A percentile compares a stretch with the other conserved stretches of the same genome.
These are phyloP conservation scores for Rhizophagus sp. DNA, from an alignment of 192 early-diverging fungal species.

Conservation along the genomic window DNA sequence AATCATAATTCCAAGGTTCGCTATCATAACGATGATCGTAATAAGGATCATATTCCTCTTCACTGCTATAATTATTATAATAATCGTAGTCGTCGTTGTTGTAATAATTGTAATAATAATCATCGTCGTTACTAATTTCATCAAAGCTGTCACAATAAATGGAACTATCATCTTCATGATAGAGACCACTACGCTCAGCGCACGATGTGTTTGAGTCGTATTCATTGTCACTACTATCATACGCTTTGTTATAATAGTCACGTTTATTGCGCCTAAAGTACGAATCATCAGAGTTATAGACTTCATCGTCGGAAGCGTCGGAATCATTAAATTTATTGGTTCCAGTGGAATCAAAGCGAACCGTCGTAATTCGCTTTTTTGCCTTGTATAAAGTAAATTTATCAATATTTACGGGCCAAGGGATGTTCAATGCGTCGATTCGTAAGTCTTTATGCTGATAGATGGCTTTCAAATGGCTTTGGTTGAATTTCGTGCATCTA, in stretches of 20 bases:
- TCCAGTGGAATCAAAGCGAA: background rate
- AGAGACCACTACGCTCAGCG: no score
- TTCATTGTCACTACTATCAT: slow-evolving; percentile 1
- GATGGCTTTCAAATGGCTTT: background rate
- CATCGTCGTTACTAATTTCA: no score
- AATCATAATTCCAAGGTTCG: no score
- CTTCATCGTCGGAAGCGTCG: background rate
- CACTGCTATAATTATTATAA: no score
- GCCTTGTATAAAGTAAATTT: background rate
- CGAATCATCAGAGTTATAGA: background rate
- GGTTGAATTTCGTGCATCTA: background rate
- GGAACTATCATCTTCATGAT: no score
- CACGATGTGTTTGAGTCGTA: background rate
- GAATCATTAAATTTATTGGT: background rate
- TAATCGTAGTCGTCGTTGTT: no score
- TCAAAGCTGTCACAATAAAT: no score
- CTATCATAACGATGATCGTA: no score
- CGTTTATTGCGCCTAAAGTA: background rate
- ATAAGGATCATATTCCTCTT: no score
- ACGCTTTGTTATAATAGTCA: slow-evolving; percentile 4
- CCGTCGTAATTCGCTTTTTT: background rate
- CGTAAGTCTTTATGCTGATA: background rate
- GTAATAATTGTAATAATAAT: no score
- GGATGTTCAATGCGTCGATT: background rate
- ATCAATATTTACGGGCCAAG: background rate